Percentiles rank a stretch among this genome's conserved stretches.
These are phyloP conservation scores for Paramecium caudatum DNA, from an alignment of 73 alveolate genomes.

Conservation along the genomic window DNA sequence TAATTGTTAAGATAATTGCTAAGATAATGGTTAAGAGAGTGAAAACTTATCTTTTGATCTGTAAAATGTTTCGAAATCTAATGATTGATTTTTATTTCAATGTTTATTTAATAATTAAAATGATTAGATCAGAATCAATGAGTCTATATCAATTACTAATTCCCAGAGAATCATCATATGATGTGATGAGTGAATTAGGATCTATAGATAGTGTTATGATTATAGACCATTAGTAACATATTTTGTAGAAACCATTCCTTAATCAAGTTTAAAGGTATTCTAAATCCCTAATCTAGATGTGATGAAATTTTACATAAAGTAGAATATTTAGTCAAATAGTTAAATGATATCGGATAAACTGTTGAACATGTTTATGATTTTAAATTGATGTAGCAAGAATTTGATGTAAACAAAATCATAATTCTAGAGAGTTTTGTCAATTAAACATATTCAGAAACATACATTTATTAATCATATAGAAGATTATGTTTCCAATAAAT, in stretches of 20 bases:
- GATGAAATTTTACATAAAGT: slow-evolving; percentile 61
- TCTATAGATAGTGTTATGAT: slow-evolving; percentile 63
- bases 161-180: slow-evolving; percentile 73
- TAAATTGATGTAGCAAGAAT: slow-evolving; percentile 3
- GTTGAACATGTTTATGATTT: slow-evolving; percentile 57
- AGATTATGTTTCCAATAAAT: slow-evolving; percentile 22
- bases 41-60: background rate
- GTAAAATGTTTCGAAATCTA: too few species aligned
- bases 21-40: too few species aligned
- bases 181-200: slow-evolving; percentile 69
- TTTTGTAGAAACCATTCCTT: slow-evolving; percentile 32
- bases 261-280: slow-evolving; percentile 39
- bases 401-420: slow-evolving; percentile 27
- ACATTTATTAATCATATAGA: slow-evolving; percentile 68
- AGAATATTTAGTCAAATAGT: slow-evolving; percentile 47
- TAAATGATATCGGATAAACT: slow-evolving; percentile 56
- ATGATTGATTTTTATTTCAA: too few species aligned
- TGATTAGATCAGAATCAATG: slow-evolving; percentile 73
- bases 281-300: slow-evolving; percentile 42
- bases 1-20: too few species aligned
- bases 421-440: slow-evolving; percentile 26
- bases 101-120: too few species aligned
- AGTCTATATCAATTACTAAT: slow-evolving; percentile 65
- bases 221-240: background rate
- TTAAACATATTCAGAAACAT: slow-evolving; percentile 47